Evolutionary conservation across 2,329 filamentous ascomycete genomes (phyloP), one percentile per base, ranked within the genome.

Genomic region (Exserohilum turcica): DNA sequence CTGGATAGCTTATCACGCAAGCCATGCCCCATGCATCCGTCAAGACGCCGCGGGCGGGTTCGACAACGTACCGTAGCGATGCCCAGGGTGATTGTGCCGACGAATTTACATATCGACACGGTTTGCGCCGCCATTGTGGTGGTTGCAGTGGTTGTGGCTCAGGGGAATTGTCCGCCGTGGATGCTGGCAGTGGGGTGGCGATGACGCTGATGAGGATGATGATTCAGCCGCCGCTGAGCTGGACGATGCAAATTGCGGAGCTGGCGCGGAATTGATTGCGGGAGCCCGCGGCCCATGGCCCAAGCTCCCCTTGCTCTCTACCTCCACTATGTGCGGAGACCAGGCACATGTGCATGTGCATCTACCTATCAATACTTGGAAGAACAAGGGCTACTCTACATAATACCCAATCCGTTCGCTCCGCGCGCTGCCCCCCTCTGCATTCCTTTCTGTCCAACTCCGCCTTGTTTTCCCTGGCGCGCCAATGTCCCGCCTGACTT

Each of bases 71-170:
- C 92, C 54, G 92, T 96, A 74, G 96, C 78, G 52, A 97, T 83
- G 59, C 93, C 93, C 52, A 97, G 83, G 66, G 89, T 93, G 63
- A 96, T 85, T 45, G 91, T 95, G 70, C 93, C 93, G 64, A 97
- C 89, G 74, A 97, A 96, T 79, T 97, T 97, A 79, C 90, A 86
- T 74, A 89, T 78, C 50, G 90, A 87, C 70, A 96, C 81, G 70
- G 86, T 86, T 66, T 83, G 85, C 65, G 85, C 81, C 84, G 91
- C 89, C 75, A 72, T 80, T 48, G 50, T 67, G 54, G 19, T 37
- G 27, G 13, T 18, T 24, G 32, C 19, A 32, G 4, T 24, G 5
- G 40, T 18, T 31, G 15, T 6, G 18, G 37, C 13, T 24, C 28
- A 16, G 19, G 4, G 8, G 16, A 8, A 10, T 39, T 33, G 21